Percentiles rank a stretch among this genome's conserved stretches.
These are phyloP conservation scores for Lichtheimia ornata DNA, from an alignment of 371 early-diverging fungal genomes.

Conservation along the genomic window DNA sequence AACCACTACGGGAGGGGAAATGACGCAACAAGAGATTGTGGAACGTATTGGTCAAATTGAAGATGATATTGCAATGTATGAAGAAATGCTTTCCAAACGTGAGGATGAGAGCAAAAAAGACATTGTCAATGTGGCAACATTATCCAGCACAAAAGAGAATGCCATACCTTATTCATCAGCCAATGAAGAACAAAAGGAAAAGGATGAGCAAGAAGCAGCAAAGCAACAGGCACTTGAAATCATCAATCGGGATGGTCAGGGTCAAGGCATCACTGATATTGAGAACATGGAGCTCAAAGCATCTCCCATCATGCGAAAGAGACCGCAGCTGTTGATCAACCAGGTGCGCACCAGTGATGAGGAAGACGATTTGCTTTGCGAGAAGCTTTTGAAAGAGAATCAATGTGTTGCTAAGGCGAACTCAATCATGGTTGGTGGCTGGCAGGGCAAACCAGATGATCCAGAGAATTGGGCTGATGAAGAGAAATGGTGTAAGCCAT, in stretches of 20 bases:
- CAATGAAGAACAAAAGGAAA: constrained; percentile 24
- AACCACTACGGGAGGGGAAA: background rate
- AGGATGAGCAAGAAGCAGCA: constrained; percentile 30
- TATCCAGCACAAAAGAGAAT: background rate
- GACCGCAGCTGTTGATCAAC: constrained; percentile 47
- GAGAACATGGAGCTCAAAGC: constrained; percentile 23
- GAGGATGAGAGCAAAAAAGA: constrained; percentile 13
- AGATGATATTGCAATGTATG: constrained; percentile 46
- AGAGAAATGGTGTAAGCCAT: constrained; percentile 39
- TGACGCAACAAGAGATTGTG: constrained; percentile 55
- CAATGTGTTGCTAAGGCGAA: constrained; percentile 54
- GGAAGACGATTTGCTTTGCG: constrained; percentile 43
- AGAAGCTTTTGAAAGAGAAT: constrained; percentile 64
- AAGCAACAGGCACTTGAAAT: constrained; percentile 46
- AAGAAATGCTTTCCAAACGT: constrained; percentile 34
- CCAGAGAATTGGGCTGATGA: constrained; percentile 43
- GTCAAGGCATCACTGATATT: constrained; percentile 24
- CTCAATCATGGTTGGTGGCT: constrained; percentile 40
- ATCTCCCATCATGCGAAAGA: constrained; percentile 38
- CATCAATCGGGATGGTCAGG: constrained; percentile 29
- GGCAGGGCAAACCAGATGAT: constrained; percentile 36
- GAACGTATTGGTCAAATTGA: constrained; percentile 56
- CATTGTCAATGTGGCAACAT: background rate
- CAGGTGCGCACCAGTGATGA: constrained; percentile 40
- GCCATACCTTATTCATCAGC: background rate